phyloP scores from a whole-genome alignment of 129 eudicot species.

The Artemisia tridentata region DNA sequence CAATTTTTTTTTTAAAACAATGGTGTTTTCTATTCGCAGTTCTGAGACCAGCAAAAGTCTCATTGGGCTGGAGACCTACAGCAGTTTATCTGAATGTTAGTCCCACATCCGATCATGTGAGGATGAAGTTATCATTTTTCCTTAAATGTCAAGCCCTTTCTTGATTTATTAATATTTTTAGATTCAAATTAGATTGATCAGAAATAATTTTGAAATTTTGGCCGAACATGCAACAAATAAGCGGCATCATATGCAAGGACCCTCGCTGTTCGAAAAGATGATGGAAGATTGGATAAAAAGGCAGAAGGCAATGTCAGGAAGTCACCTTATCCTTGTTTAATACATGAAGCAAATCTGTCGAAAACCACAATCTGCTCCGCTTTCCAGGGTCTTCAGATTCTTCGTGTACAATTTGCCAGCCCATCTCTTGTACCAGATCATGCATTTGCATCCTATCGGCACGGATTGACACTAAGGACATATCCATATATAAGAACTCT shows the following conservation, averaged over 20 bases:
- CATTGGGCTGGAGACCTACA: too few species aligned
- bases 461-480: constrained; percentile 22
- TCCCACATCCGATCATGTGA: too few species aligned
- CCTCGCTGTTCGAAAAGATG: neutral
- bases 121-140: too few species aligned
- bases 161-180: too few species aligned
- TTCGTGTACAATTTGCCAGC: constrained; percentile 39
- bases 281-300: neutral
- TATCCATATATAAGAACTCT: constrained; percentile 34
- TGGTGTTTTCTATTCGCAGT: too few species aligned
- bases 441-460: constrained; percentile 26
- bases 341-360: constrained; percentile 32
- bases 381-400: constrained; percentile 26
- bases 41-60: too few species aligned
- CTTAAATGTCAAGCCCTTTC: too few species aligned
- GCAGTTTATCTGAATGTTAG: too few species aligned
- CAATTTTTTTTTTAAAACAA: too few species aligned
- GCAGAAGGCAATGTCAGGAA: neutral
- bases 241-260: neutral
- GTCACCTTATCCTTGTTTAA: constrained; percentile 32
- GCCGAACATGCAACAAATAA: too few species aligned
- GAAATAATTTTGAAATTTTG: too few species aligned
- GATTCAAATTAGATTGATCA: too few species aligned
- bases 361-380: constrained; percentile 37
- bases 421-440: constrained; percentile 50